Evolutionary conservation across 2,329 filamentous ascomycete species (phyloP), one percentile per base, ranked within the genome.

Genomic region (Nannizziopsis arthrosporioides): DNA sequence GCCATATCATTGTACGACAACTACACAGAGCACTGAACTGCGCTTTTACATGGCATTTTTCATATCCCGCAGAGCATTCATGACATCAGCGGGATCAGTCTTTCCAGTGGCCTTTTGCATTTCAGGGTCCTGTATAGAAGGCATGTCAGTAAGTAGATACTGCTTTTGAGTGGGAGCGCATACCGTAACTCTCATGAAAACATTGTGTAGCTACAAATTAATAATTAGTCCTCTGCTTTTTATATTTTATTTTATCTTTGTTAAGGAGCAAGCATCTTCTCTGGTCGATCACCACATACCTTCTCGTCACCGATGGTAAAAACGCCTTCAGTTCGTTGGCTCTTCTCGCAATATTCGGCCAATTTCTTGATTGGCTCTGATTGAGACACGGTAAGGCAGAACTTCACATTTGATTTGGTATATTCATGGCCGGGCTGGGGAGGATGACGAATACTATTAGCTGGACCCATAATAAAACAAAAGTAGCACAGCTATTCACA

Each of bases 301-400:
- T 96, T 96, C 69, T 98, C 92, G 61, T 98, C 88, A 0, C 84
- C 89, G 66, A 98, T 96, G 0, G 90, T 98, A 59, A 94, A 96
- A 61, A 88, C 85, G 41, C 92, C 92, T 65, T 94, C 89, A 1
- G 92, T 96, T 69, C 95, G 78, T 68, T 81, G 73, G 66, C 95
- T 90, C 51, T 76, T 73, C 47, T 85, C 78, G 1, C 86, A 84
- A 63, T 87, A 95, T 0, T 75, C 73, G 55, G 85, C 73, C 30
- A 98, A 73, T 57, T 81, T 84, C 72, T 84, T 81, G 53, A 95
- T 79, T 0, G 85, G 74, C 42, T 85, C 81, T 37, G 77, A 84
- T 59, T 85, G 80, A 48, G 83, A 71, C 12, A 96, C 83, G 1
- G 82, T 83, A 51, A 84, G 69, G 42, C 80, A 82, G 62, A 98